Percentiles rank a stretch among this genome's conserved stretches.
Evolutionary conservation across 1,284 basidiomycete species (phyloP).

Genomic region (Gomphus bonarii): DNA sequence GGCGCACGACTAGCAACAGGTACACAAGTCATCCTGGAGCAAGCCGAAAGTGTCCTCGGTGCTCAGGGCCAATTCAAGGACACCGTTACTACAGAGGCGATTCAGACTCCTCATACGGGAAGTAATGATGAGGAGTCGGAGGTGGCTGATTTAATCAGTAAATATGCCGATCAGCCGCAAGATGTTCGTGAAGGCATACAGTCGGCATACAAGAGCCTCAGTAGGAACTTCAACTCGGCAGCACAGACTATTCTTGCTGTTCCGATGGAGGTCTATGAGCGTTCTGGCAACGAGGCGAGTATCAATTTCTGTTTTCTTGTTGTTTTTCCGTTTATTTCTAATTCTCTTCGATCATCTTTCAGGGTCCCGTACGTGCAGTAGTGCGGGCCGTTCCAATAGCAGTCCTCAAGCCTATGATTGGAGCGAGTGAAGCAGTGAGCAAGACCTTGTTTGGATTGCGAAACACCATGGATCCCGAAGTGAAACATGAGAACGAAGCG

Average conservation of each 20-base stretch:
- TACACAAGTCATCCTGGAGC: constrained; percentile 94
- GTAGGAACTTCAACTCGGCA: constrained; percentile 79
- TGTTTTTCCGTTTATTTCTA: neutral
- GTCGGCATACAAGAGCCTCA: constrained; percentile 80
- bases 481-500: constrained; percentile 70
- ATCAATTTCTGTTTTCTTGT: neutral
- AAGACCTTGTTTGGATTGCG: constrained; percentile 91
- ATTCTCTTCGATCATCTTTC: constrained; percentile 8
- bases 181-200: constrained; percentile 84
- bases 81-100: constrained; percentile 54
- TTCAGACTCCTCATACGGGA: constrained; percentile 31
- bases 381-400: constrained; percentile 96
- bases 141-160: constrained; percentile 54
- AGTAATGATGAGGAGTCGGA: constrained; percentile 33
- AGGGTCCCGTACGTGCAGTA: constrained; percentile 88
- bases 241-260: constrained; percentile 98
- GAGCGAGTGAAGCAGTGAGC: constrained; percentile 90
- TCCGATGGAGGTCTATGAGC: constrained; percentile 98
- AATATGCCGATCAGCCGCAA: constrained; percentile 84
- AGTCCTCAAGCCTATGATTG: constrained; percentile 93
- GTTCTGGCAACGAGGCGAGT: constrained; percentile 76
- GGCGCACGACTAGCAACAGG: constrained; percentile 94
- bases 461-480: constrained; percentile 78
- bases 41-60: constrained; percentile 88
- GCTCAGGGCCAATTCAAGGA: constrained; percentile 50